Base-by-base conservation (phyloP, 306 rosid genomes). In the Elaeagnus macrophylla region DNA sequence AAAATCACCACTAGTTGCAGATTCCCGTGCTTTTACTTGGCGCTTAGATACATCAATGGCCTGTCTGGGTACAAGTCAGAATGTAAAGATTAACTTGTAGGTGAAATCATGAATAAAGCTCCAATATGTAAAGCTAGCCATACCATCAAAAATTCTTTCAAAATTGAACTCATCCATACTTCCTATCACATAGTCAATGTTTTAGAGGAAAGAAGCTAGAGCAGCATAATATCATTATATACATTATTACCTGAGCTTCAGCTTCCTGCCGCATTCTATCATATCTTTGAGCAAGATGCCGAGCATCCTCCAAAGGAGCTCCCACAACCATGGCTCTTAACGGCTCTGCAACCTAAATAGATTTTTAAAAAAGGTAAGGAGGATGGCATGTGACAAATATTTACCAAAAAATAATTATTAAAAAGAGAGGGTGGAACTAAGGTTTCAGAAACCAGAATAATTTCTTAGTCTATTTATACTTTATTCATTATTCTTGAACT, bases 281-380 rank as follows among this genome's bases (percentile, higher is more conserved):
- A 63, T 90, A 90, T 60, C 95, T 86, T 63, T 90, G 97, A 74
- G 97, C 91, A 65, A 90, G 95, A 83, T 86, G 94, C 55, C 97
- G 79, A 53, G 97, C 97, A 74, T 90, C 97, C 67, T 90, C 97
- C 81, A 90, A 76, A 14, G 97, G 95, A 61, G 97, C 94, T 59
- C 97, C 97, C 67, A 80, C 74, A 56, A 90, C 94, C 97, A 90
- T 90, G 54, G 97, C 91, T 78, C 95, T 81, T 65, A 90, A 72
- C 64, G 97, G 97, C 80, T 90, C 97, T 37, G 95, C 95, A 59
- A 90, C 91, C 97, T 71, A 35, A 9, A 71, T 12, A 36, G 71
- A 62, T 40, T 48, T 36, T 13, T 14, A 56, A 14, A 3, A 47
- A 18, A 25, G 32, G 32, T 2, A 25, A 25, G 32, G 32, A 2